Conservation (phyloP, 192 early-diverging fungal species). For the Backusella australiensis region DNA sequence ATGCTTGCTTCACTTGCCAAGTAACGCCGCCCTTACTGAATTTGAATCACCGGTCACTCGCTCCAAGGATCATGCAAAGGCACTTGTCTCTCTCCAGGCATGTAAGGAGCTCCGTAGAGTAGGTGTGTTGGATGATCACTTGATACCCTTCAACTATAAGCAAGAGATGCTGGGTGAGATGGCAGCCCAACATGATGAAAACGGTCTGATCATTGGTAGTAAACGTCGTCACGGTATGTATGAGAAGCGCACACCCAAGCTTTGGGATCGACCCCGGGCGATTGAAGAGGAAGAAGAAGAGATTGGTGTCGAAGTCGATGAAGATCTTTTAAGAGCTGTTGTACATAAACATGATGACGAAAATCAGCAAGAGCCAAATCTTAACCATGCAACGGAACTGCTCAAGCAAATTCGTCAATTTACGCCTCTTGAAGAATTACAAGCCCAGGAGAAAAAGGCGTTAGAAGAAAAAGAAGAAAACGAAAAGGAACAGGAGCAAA, state of each 20-base stretch:
- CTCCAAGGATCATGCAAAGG: conserved; percentile 65
- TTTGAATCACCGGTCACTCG: conserved; percentile 49
- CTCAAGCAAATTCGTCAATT: background rate
- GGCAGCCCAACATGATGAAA: conserved; percentile 18
- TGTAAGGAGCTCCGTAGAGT: conserved; percentile 67
- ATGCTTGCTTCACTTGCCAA: conserved; percentile 58
- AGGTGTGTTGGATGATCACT: conserved; percentile 71
- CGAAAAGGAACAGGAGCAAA: background rate
- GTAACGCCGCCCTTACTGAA: conserved; percentile 58
- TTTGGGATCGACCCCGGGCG: conserved; percentile 36
- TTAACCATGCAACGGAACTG: background rate
- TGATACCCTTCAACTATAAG: conserved; percentile 54
- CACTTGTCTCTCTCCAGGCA: conserved; percentile 65
- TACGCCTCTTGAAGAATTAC: background rate
- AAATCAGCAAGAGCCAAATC: background rate
- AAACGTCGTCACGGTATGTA: conserved; percentile 26
- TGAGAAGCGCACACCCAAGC: conserved; percentile 30
- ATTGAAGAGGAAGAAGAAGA: conserved; percentile 1
- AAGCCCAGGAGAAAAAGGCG: background rate
- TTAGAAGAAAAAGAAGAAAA: background rate
- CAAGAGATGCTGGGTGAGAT: conserved; percentile 24
- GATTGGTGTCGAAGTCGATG: background rate
- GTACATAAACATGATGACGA: background rate
- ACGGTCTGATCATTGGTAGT: conserved; percentile 31
- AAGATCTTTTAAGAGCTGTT: conserved; percentile 7